A percentile compares a stretch with the other conserved stretches of the same genome.
Conservation (phyloP, 2,329 filamentous ascomycete genomes). For the Colletotrichum orbiculare region DNA sequence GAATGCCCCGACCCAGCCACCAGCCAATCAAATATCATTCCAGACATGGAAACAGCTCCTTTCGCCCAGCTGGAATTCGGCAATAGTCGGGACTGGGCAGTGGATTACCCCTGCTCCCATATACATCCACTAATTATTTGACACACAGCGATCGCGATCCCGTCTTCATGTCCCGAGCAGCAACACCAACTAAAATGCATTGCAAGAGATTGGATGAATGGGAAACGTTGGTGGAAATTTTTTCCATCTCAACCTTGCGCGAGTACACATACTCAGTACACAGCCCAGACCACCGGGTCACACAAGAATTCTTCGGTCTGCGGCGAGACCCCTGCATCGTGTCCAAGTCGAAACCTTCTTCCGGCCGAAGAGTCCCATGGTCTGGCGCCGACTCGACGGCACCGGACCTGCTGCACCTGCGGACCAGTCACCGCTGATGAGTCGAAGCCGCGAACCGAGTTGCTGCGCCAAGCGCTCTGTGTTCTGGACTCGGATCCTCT, state of each 20-base stretch:
- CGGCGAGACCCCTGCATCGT: constrained; percentile 24
- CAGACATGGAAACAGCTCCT: constrained; percentile 31
- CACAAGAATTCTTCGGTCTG: constrained; percentile 10
- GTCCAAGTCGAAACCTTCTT: constrained; percentile 22
- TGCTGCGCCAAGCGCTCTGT: no score
- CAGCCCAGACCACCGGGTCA: not conserved
- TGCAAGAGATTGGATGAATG: constrained; percentile 19
- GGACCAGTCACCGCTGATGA: not conserved
- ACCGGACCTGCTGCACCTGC: constrained; percentile 10
- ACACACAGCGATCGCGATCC: constrained; percentile 25
- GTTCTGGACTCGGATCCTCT: no score
- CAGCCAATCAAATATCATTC: constrained; percentile 28
- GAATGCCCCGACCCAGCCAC: constrained; percentile 3
- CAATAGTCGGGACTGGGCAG: constrained; percentile 30
- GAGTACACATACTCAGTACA: not conserved
- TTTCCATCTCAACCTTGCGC: no score
- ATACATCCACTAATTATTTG: no score
- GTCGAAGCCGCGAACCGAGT: constrained; percentile 3
- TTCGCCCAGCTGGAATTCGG: constrained; percentile 36
- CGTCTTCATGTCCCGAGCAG: constrained; percentile 9
- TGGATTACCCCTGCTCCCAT: constrained; percentile 17
- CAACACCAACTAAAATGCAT: not conserved
- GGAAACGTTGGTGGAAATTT: constrained; percentile 23
- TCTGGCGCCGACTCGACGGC: constrained; percentile 24
- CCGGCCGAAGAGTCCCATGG: constrained; percentile 12